phyloP scores from a whole-genome alignment of 176 grass and related monocot genomes.

The Cocos nucifera region DNA sequence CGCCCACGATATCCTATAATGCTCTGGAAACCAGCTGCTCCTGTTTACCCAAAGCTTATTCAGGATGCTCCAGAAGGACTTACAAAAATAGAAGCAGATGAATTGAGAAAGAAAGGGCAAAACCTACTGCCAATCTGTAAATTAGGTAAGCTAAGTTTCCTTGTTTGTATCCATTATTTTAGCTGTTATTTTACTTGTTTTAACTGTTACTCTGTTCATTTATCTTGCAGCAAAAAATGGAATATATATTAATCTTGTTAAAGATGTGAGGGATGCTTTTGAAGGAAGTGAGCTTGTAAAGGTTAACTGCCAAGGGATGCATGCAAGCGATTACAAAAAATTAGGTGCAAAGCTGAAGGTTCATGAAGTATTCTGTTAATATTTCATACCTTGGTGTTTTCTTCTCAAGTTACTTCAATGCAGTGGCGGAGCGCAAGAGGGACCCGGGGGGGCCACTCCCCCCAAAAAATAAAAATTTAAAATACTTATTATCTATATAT shows the following conservation, averaged over 20 bases:
- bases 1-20: slow-evolving; percentile 86
- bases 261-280: slow-evolving; percentile 76
- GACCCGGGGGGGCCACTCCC: no score
- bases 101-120: slow-evolving; percentile 68
- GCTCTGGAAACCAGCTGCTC: slow-evolving; percentile 93
- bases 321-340: slow-evolving; percentile 99
- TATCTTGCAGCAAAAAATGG: slow-evolving; percentile 75
- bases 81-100: slow-evolving; percentile 69
- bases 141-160: slow-evolving; percentile 56
- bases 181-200: neutral
- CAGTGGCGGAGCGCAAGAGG: no score
- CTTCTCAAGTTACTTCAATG: no score
- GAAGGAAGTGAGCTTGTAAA: slow-evolving; percentile 73
- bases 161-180: slow-evolving; percentile 5
- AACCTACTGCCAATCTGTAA: slow-evolving; percentile 80
- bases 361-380: neutral
- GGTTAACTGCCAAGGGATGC: slow-evolving; percentile 77
- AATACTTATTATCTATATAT: no score
- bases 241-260: slow-evolving; percentile 88
- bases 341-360: slow-evolving; percentile 92
- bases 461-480: no score
- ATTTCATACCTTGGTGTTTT: no score
- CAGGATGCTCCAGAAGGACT: slow-evolving; percentile 76
- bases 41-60: slow-evolving; percentile 88
- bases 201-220: slow-evolving; percentile 11